Base-by-base conservation (phyloP, 2,329 filamentous ascomycete species). In the Fusarium begoniae region DNA sequence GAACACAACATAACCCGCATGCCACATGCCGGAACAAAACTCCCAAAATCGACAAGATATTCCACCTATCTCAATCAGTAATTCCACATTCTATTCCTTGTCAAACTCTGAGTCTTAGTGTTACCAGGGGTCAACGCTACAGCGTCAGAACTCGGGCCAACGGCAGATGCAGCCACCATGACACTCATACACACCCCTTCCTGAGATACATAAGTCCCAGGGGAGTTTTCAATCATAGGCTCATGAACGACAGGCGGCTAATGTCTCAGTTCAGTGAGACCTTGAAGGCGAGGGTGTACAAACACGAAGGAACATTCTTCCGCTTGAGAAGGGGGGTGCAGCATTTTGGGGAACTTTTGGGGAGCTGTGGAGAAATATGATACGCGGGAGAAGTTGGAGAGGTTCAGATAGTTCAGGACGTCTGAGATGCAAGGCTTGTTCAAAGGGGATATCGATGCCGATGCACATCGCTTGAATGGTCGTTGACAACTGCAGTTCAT, bases 11-110 rank as follows among this genome's bases (percentile, higher is more conserved):
- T 3, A 26, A 6, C 7, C 28, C 7, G 3, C 6, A 6, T 12
- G 7, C 4, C 17, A 5, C 6, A 26, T 24, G 4, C 0, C 8
- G 12, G 8, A 7, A 14, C 0, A 15, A 8, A 1, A 20, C 11
- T 11, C 22, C 12, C 6, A 8, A 8, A 2, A 14, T 20, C 6
- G 12, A 20, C 4, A 10, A 17, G 26, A n/a, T 8, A 4, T 7
- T 17, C 14, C 5, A 13, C 4, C 3, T 13, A n/a, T n/a, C 20
- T n/a, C 5, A 4, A n/a, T 48, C 20, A 1, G 9, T 0, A 50
- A 12, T 4, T 3, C 17, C 8, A 11, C 8, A 1, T 8, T 4
- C 32, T 15, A 37, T 7, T 0, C 50, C 8, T 15, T 12, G 1
- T 15, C 2, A 53, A 20, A 4, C 20, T n/a, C 22, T 12, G 30